Conservation (phyloP, 768 basidiomycete species). For the Russula ochroleuca region DNA sequence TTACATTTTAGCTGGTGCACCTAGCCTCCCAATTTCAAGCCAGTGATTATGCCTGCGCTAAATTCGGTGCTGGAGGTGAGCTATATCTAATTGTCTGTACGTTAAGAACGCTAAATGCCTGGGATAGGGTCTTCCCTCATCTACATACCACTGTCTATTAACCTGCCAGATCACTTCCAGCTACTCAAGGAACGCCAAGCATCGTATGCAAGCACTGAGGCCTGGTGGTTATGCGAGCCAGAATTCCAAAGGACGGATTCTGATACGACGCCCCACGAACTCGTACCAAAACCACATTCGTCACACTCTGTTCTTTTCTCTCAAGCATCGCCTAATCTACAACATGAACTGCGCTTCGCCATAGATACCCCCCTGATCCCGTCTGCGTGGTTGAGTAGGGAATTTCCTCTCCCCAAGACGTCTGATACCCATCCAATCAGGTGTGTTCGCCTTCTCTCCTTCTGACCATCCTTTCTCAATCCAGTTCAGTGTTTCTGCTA, state of each 20-base stretch:
- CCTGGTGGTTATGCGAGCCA: constrained; percentile 27
- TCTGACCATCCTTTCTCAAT: constrained; percentile 32
- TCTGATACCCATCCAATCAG: constrained; percentile 28
- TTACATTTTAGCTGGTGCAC: constrained; percentile 23
- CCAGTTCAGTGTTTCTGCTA: constrained; percentile 49
- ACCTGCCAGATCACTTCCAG: constrained; percentile 26
- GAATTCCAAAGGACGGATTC: neutral
- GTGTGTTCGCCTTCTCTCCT: constrained; percentile 3
- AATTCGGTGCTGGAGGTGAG: constrained; percentile 27
- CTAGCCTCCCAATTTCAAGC: constrained; percentile 29
- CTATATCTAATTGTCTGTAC: neutral
- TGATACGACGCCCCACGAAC: neutral
- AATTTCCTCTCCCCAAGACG: constrained; percentile 23
- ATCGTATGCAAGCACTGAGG: constrained; percentile 21
- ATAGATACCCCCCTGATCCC: constrained; percentile 30
- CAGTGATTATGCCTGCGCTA: constrained; percentile 27
- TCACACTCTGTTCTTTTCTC: constrained; percentile 12
- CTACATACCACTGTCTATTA: constrained; percentile 27
- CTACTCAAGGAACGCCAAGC: constrained; percentile 26
- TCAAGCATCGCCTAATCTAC: constrained; percentile 23
- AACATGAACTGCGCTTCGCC: constrained; percentile 30
- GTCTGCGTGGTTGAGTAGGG: constrained; percentile 14
- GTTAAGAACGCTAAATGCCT: neutral
- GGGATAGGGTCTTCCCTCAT: constrained; percentile 24
- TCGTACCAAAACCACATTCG: neutral